Evolutionary conservation across 352 stramenopile genomes (phyloP).

Genomic region (Globisporangium acanthophoron): DNA sequence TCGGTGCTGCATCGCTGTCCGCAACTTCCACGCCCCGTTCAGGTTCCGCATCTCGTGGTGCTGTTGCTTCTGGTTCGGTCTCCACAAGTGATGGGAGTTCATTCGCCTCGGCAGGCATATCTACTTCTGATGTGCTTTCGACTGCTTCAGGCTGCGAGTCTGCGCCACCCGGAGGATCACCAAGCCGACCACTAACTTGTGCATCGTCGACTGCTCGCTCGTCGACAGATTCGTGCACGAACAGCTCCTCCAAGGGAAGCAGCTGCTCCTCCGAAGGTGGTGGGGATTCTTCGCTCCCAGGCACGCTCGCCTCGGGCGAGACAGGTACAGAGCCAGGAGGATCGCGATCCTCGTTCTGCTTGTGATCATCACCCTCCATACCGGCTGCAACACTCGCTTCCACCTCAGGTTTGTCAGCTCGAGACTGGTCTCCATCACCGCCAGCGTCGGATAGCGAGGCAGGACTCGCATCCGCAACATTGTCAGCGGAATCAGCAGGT

Average conservation of each 20-base stretch:
- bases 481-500: background rate
- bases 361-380: background rate
- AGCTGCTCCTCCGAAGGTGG: background rate
- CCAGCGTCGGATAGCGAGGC: background rate
- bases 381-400: background rate
- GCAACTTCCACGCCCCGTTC: background rate
- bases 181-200: background rate
- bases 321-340: no score
- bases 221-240: background rate
- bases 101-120: background rate
- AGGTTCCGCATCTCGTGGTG: background rate
- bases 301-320: no score
- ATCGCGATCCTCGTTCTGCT: background rate
- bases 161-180: background rate
- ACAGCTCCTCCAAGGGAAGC: background rate
- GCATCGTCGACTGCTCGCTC: background rate
- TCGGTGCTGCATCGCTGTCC: background rate
- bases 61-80: background rate
- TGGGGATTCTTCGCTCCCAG: background rate
- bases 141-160: background rate
- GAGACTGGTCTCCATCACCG: background rate
- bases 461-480: background rate
- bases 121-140: background rate
- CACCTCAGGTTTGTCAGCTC: background rate
- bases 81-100: background rate